Percentiles rank a stretch among this genome's conserved stretches.
phyloP scores from a whole-genome alignment of 352 stramenopile genomes.

The Nothophytophthora sp. region DNA sequence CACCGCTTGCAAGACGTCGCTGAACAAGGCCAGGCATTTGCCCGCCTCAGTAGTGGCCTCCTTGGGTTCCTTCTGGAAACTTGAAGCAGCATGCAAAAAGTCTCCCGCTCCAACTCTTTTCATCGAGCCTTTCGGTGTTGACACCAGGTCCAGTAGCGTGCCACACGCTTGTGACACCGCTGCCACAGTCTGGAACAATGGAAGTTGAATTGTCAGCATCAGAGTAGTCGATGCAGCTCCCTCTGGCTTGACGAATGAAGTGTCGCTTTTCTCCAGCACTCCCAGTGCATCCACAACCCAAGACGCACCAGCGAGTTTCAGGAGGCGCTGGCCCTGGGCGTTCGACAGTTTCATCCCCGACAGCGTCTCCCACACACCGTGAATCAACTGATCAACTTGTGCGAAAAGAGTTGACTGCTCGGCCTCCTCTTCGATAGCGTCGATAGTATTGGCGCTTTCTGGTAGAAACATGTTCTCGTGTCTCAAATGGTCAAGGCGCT shows the following conservation, averaged over 20 bases:
- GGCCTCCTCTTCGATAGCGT: not conserved
- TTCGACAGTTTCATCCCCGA: constrained; percentile 59
- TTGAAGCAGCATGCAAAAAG: constrained; percentile 11
- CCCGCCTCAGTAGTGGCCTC: not conserved
- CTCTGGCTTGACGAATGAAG: not conserved
- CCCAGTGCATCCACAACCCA: constrained; percentile 43
- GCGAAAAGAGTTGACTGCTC: constrained; percentile 1
- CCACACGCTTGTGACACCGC: constrained; percentile 18
- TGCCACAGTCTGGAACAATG: constrained; percentile 22
- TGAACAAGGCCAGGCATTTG: constrained; percentile 14
- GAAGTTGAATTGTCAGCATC: constrained; percentile 4
- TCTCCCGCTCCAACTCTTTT: constrained; percentile 37
- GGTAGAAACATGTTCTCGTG: not conserved
- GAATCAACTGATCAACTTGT: constrained; percentile 16
- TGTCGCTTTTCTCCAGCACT: constrained; percentile 2
- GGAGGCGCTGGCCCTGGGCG: constrained; percentile 47
- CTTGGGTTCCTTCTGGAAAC: constrained; percentile 3
- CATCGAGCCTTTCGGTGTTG: constrained; percentile 52
- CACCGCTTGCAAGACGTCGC: constrained; percentile 26
- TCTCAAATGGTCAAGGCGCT: constrained; percentile 7
- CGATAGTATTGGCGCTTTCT: not conserved
- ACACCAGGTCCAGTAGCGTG: constrained; percentile 44
- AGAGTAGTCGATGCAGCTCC: constrained; percentile 1
- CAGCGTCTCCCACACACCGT: constrained; percentile 23
- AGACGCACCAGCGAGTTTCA: constrained; percentile 49